Evolutionary conservation across 805 yeast genomes (phyloP), one percentile per base, ranked within the genome.

Genomic region (Isabelozyma rhagii): DNA sequence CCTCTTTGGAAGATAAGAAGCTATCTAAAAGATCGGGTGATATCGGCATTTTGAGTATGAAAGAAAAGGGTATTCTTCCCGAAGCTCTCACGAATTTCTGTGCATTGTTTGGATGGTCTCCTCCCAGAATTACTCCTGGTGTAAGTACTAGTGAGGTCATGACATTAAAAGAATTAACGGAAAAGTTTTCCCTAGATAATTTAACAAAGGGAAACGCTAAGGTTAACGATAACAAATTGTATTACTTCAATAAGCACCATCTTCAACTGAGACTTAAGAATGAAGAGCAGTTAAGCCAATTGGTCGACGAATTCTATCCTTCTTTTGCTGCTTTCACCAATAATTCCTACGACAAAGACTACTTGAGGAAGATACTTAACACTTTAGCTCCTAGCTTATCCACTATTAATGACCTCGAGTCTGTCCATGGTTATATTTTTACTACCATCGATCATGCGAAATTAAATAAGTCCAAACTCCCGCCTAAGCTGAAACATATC

Each of bases 41-140:
- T 62, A 80, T 81, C 8, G 89, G 90, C 45, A 83, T 94, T 1
- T 65, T 79, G 55, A 77, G 79, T 5, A 71, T 87, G 64, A 76
- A 72, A 36, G 68, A 73, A 0, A 72, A 73, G 41, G 96, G 96
- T 0, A 77, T 88, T 13, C 67, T 90, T 5, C 96, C 97, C 0
- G 97, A 92, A 62, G 94, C 99, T 0, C 66, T 94, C 39, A 72
- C 89, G 6, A 94, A 94, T 59, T 94, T 90, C 64, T 86, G 85
- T 41, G 96, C 93, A 0, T 72, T 94, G 50, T 87, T 90, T 66
- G 99, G 99, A 0, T 94, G 99, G 99, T 80, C 97, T 5, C 96
- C 97, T 4, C 81, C 83, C 5, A 74, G 89, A 53, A 70, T 69
- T 5, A 62, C 61, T 2, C 65, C 74, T 8, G 81, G 85, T 2